Evolutionary conservation across 768 basidiomycete species (phyloP), one percentile per base, ranked within the genome.

Genomic region (Lactifluus subvellereus): DNA sequence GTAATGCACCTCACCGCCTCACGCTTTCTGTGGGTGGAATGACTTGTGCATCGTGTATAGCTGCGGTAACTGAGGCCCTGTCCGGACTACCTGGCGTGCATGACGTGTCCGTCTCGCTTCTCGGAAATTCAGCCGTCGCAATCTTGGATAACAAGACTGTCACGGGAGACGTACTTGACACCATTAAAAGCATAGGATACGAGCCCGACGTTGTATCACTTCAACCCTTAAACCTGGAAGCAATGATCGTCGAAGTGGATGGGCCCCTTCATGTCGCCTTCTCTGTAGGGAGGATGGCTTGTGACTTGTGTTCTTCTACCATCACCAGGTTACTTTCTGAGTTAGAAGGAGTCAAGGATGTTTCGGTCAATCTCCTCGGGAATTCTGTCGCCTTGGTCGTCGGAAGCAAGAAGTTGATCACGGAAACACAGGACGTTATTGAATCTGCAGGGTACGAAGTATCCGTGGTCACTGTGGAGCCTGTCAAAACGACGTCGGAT

Each of bases 261-360:
- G 70, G 68, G 4, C 72, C 76, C 0, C 74, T 72, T 69, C 71
- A 58, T 3, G 60, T 83, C 42, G 76, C 78, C 0, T 76, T 91
- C 42, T 83, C 86, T 0, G 75, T 93, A 7, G 83, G 78, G 0
- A 90, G 90, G 3, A 91, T 91, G 89, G 85, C 88, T 2, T 92
- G 90, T 71, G 77, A 83, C 0, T 80, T 87, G 3, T 92, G 91
- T 67, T 76, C 79, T 11, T 73, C 75, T 1, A 78, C 85, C 0
- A 77, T 93, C 61, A 81, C 79, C 0, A 74, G 78, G 16, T 70
- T 77, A 27, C 70, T 89, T 13, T 75, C 78, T 4, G 76, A 77
- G 6, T 71, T 87, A 4, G 73, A 77, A 0, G 85, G 84, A 0
- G 76, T 88, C 2, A 75, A 81, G 1, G 74, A 82, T 16, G 74